Evolutionary conservation across 305 asterid species (phyloP).

Genomic region (Petunia hybrid): DNA sequence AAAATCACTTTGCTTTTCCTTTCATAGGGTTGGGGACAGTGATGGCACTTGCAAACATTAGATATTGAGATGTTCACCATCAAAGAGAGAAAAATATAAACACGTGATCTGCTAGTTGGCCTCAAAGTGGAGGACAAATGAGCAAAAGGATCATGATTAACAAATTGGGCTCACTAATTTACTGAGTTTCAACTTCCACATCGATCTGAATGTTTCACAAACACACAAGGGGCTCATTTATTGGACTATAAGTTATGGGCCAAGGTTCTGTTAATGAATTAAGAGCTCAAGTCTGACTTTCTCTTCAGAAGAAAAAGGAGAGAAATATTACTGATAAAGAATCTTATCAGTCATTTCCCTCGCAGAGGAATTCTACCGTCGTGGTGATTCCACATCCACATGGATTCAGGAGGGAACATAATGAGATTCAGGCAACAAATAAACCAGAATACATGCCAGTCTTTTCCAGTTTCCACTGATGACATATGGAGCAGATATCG

Average conservation of each 20-base stretch:
- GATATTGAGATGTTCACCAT: slow-evolving; percentile 10
- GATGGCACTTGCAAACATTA: not conserved
- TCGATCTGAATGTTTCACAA: not conserved
- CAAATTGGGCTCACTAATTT: not conserved
- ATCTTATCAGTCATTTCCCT: not conserved
- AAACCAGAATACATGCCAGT: slow-evolving; percentile 15
- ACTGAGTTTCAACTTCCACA: not conserved
- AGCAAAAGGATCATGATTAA: not conserved
- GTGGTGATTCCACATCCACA: not conserved
- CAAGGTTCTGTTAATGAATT: not conserved
- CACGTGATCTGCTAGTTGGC: not conserved
- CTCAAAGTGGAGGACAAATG: not conserved
- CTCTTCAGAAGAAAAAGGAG: not conserved
- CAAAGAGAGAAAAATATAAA: not conserved
- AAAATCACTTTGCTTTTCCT: slow-evolving; percentile 21
- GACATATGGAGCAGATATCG: slow-evolving; percentile 30
- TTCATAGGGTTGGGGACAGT: not conserved
- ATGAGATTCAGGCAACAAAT: not conserved
- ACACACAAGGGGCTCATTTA: not conserved
- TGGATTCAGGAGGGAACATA: not conserved
- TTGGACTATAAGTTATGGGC: not conserved
- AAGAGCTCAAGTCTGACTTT: not conserved
- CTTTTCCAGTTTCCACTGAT: slow-evolving; percentile 24
- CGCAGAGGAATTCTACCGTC: not conserved
- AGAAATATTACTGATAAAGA: not conserved